Evolutionary conservation across 441 rosid species (phyloP), one percentile per base, ranked within the genome.

Genomic region (Raphanus hybrid): DNA sequence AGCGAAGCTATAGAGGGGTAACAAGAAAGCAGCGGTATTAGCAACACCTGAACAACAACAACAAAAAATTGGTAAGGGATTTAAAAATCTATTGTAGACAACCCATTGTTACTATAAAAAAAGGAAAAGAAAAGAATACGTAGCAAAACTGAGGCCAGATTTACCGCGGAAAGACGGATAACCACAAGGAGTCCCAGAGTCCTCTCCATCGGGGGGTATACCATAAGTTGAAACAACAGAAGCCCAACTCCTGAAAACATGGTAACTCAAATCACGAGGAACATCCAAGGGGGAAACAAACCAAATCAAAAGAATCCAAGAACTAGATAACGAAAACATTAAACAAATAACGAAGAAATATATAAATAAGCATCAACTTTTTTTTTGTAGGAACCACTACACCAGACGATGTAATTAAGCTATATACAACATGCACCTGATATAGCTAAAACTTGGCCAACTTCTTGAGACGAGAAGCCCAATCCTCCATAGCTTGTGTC

Each of bases 1-100:
- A 90, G 91, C 85, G 78, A 76, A 69, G 90, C 86, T 69, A 90
- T 86, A 55, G 82, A 88, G n/a, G 95, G 90, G 84, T 75, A 90
- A 75, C 78, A 70, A 27, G 89, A 73, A 65, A 88, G 83, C 79
- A 90, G 67, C 3, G 90, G 91, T 61, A 88, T 87, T 14, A 90
- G 79, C 81, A 87, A 20, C 48, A 82, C 87, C 92, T 90, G 89
- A 55, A 75, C 18, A 85, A n/a, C 14, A 85, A n/a, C 14, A 48
- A 32, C 43, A 9, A 60, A 12, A 4, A 26, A 4, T 6, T 5
- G 27, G 32, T 55, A 55, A 66, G n/a, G 20, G 15, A 16, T 11
- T 58, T 5, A 26, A 5, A 26, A 11, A 5, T 26, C 8, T 23
- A 59, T 2, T 59, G 34, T 59, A 59, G 29, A 37, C 26, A 60